These are phyloP conservation scores for Colletotrichum noveboracense DNA, from an alignment of 2,329 filamentous ascomycete species.

Conservation along the genomic window DNA sequence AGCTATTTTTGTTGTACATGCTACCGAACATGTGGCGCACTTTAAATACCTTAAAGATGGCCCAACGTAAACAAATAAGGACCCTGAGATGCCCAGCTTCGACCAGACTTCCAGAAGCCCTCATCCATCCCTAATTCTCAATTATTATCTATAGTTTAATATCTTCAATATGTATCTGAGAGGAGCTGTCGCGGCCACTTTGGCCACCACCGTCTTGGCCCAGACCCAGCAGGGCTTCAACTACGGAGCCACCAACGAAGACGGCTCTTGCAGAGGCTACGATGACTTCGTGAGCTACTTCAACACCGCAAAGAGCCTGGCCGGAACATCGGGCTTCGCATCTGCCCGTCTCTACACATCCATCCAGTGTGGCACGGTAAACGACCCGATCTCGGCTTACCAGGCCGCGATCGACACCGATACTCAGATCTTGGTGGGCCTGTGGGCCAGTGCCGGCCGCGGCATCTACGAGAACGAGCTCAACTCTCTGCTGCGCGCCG, in stretches of 20 bases:
- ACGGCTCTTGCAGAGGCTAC: conserved; percentile 14
- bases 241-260: conserved; percentile 21
- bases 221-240: conserved; percentile 16
- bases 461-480: conserved; percentile 53
- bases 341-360: conserved; percentile 21
- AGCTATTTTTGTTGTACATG: not conserved
- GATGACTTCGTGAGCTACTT: conserved; percentile 19
- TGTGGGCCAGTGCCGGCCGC: conserved; percentile 47
- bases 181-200: not conserved
- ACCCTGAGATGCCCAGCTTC: not conserved
- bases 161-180: not conserved
- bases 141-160: not conserved
- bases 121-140: not conserved
- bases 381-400: conserved; percentile 71
- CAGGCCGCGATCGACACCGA: conserved; percentile 61
- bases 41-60: not conserved
- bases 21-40: not conserved
- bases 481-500: conserved; percentile 51
- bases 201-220: conserved; percentile 9
- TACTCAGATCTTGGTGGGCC: conserved; percentile 55
- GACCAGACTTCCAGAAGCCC: not conserved
- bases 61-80: not conserved
- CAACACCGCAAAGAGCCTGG: conserved; percentile 8
- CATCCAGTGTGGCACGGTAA: conserved; percentile 16
- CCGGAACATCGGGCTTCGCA: not conserved